A percentile compares a stretch with the other conserved stretches of the same genome.
Evolutionary conservation across 257 asterid genomes (phyloP).

Genomic region (Striga asiatica): DNA sequence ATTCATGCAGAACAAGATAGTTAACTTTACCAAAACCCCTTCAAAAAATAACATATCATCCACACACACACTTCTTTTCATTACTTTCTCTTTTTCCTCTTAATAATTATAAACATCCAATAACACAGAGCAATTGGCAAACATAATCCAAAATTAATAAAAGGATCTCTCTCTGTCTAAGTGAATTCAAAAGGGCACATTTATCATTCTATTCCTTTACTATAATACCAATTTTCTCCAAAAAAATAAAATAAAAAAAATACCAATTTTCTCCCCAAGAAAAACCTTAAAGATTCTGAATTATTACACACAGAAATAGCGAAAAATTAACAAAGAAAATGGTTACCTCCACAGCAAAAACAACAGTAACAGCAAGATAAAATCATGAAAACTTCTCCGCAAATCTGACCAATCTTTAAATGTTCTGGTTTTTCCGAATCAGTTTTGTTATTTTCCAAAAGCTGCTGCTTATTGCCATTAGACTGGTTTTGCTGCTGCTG

Average conservation of each 20-base stretch:
- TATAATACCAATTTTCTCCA: too few relatives aligned
- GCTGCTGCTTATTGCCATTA: conserved; percentile 27
- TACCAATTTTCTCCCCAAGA: background rate
- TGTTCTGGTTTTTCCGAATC: conserved; percentile 11
- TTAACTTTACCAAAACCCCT: background rate
- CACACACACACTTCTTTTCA: too few relatives aligned
- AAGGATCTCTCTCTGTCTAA: too few relatives aligned
- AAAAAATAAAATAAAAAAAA: too few relatives aligned
- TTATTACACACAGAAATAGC: background rate
- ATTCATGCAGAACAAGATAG: background rate
- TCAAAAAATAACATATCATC: too few relatives aligned
- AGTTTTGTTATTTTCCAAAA: conserved; percentile 26
- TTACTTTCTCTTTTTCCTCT: too few relatives aligned
- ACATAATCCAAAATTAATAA: too few relatives aligned
- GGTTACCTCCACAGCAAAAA: conserved; percentile 83
- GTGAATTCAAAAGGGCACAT: too few relatives aligned
- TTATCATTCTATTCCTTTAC: too few relatives aligned
- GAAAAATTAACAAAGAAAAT: background rate
- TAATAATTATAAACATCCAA: too few relatives aligned
- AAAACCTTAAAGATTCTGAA: background rate
- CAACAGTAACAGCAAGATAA: conserved; percentile 85
- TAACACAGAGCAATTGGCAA: too few relatives aligned
- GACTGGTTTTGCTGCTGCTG: conserved; percentile 25
- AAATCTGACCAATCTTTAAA: conserved; percentile 22
- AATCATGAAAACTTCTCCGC: conserved; percentile 45